A percentile compares a stretch with the other conserved stretches of the same genome.
Conservation (phyloP, 257 asterid species). For the Asclepias syriaca region DNA sequence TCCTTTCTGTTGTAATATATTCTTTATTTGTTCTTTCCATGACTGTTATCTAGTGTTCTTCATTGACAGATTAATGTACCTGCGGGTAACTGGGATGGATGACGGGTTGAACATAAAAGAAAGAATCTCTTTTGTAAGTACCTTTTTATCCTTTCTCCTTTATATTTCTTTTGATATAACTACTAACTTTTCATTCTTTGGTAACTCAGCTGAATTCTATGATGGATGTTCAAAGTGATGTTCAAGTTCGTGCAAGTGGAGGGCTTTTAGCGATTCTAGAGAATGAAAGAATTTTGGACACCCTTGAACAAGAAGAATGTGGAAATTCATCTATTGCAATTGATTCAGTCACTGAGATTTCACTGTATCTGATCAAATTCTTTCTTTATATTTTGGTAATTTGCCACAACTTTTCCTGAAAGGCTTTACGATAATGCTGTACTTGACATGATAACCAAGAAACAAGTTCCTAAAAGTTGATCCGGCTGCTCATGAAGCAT, state of each 20-base stretch:
- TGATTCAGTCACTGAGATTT: constrained; percentile 66
- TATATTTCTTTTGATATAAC: too few relatives aligned
- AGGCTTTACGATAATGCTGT: constrained; percentile 18
- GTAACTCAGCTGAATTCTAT: constrained; percentile 75
- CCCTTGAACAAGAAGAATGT: constrained; percentile 64
- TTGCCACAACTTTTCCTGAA: constrained; percentile 2
- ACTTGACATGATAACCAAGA: constrained; percentile 58
- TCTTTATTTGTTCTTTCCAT: neutral
- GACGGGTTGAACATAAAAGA: constrained; percentile 80
- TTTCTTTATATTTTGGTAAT: constrained; percentile 9
- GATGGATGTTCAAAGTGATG: constrained; percentile 90
- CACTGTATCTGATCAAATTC: constrained; percentile 63
- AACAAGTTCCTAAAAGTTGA: constrained; percentile 90
- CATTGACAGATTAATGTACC: constrained; percentile 65
- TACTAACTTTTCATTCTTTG: constrained; percentile 1
- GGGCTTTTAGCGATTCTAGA: constrained; percentile 97
- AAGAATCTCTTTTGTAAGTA: constrained; percentile 79
- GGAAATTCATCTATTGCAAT: constrained; percentile 67
- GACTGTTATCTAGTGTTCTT: neutral
- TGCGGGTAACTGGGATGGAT: constrained; percentile 89
- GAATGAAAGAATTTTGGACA: constrained; percentile 79
- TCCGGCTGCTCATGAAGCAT: constrained; percentile 84
- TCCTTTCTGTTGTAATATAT: constrained; percentile 2
- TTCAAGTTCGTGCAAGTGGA: constrained; percentile 94
- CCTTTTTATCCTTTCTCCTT: neutral